These are phyloP conservation scores for Phialophora verrucosa DNA, from an alignment of 2,329 filamentous ascomycete species.

Conservation along the genomic window DNA sequence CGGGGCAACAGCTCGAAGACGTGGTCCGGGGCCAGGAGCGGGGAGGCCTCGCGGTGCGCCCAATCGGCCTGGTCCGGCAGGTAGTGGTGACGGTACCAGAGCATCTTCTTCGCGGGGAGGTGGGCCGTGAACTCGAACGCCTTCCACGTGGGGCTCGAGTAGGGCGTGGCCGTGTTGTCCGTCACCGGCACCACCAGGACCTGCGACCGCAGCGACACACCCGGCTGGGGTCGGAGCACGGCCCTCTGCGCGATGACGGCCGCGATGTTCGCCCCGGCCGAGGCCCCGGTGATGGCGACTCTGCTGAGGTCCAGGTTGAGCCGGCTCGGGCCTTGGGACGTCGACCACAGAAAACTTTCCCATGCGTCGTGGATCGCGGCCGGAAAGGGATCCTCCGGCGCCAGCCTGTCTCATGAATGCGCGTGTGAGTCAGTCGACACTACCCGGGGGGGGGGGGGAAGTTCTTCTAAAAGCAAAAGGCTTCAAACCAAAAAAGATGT, in stretches of 20 bases:
- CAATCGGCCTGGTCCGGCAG: constrained; percentile 56
- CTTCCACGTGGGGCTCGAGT: constrained; percentile 56
- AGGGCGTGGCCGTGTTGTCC: constrained; percentile 60
- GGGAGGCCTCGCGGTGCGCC: constrained; percentile 60
- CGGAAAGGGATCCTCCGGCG: constrained; percentile 63
- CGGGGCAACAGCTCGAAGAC: constrained; percentile 59
- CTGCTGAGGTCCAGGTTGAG: constrained; percentile 51
- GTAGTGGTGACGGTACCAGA: constrained; percentile 66
- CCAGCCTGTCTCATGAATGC: constrained; percentile 50
- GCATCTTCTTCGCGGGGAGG: constrained; percentile 63
- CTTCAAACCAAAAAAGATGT: neutral
- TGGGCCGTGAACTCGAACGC: constrained; percentile 60
- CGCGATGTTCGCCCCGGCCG: constrained; percentile 60
- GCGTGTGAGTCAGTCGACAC: constrained; percentile 16
- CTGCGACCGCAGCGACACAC: constrained; percentile 46
- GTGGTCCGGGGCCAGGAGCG: constrained; percentile 55
- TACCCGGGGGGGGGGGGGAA: neutral
- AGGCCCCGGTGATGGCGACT: constrained; percentile 58
- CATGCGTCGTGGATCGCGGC: constrained; percentile 64
- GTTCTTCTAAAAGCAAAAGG: neutral
- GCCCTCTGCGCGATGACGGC: constrained; percentile 61
- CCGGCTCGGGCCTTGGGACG: constrained; percentile 38
- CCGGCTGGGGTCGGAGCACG: constrained; percentile 41
- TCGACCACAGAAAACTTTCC: constrained; percentile 60
- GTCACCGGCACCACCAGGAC: constrained; percentile 64